Conservation (phyloP, 495 filamentous ascomycete species). For the Aspergillus coremiiformis region DNA sequence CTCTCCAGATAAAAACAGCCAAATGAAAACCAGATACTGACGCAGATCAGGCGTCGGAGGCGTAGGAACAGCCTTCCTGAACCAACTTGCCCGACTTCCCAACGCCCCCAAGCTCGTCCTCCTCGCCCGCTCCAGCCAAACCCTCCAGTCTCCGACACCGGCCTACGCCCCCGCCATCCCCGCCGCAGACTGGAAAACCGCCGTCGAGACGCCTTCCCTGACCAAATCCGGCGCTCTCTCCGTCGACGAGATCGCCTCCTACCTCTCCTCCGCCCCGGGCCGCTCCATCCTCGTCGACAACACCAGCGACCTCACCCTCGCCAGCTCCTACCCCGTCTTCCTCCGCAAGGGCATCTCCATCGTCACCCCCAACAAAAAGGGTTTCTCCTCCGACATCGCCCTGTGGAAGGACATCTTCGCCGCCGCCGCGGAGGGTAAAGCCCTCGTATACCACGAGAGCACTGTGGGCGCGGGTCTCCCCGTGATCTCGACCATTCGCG, state of each 20-base stretch:
- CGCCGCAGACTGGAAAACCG: constrained; percentile 45
- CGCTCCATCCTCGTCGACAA: constrained; percentile 84
- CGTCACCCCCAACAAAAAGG: constrained; percentile 97
- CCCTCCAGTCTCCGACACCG: constrained; percentile 51
- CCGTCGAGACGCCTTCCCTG: constrained; percentile 49
- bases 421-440: constrained; percentile 52
- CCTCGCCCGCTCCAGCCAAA: constrained; percentile 72
- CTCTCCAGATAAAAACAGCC: neutral
- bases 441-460: constrained; percentile 85
- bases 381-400: constrained; percentile 67
- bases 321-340: constrained; percentile 68
- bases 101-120: constrained; percentile 64
- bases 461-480: constrained; percentile 89
- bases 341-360: constrained; percentile 74
- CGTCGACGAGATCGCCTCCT: constrained; percentile 61
- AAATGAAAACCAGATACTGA: neutral
- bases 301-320: constrained; percentile 77
- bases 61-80: constrained; percentile 84
- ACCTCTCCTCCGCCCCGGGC: constrained; percentile 61
- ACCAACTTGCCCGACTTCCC: constrained; percentile 62
- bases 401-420: constrained; percentile 79
- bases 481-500: constrained; percentile 82
- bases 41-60: constrained; percentile 68
- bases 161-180: constrained; percentile 44
- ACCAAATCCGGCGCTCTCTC: constrained; percentile 43